These are phyloP conservation scores for Globisporangium nunn DNA, from an alignment of 352 stramenopile species.

Conservation along the genomic window DNA sequence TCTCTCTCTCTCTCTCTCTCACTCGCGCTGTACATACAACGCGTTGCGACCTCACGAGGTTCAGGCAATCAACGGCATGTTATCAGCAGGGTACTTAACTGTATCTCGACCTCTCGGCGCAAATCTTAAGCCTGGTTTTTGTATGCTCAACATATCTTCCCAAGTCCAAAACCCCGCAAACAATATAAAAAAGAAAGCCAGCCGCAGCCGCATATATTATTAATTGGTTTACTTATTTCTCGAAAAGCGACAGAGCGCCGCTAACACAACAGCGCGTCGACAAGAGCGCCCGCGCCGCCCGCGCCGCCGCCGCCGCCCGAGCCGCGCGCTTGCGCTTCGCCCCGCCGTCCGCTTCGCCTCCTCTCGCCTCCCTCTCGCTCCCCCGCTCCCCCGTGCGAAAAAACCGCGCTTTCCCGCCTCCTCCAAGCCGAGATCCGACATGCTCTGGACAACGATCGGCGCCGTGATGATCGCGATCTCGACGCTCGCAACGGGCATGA, in stretches of 20 bases:
- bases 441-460: slow-evolving; percentile 28
- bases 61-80: no score
- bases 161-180: neutral
- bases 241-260: neutral
- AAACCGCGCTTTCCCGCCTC: neutral
- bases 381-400: neutral
- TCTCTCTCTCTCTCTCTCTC: no score
- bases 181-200: neutral
- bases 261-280: neutral
- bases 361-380: neutral
- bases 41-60: no score
- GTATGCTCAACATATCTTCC: neutral
- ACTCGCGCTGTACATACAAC: no score
- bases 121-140: neutral
- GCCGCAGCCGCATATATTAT: no score
- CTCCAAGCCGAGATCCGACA: neutral
- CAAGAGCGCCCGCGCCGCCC: neutral
- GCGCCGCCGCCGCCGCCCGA: no score
- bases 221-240: neutral
- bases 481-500: slow-evolving; percentile 16
- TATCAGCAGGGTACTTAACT: no score
- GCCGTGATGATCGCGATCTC: slow-evolving; percentile 14
- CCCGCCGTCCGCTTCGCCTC: no score
- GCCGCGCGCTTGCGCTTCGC: no score
- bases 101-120: neutral